These are phyloP conservation scores for Flaveria bidentis DNA, from an alignment of 129 eudicot genomes.

Conservation along the genomic window DNA sequence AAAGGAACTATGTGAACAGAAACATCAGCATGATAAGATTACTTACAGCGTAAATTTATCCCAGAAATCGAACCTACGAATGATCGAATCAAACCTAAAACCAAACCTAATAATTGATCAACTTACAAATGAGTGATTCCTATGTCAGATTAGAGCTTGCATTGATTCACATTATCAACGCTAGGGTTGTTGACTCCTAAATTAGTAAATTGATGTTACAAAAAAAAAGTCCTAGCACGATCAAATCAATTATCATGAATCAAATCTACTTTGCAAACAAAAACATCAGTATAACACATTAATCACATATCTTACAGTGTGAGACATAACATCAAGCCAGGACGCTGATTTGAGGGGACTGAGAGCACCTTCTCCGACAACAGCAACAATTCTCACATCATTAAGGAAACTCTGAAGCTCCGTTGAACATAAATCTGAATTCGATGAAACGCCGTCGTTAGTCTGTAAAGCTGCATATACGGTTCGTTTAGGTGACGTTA, in stretches of 20 bases:
- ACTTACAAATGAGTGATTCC: neutral
- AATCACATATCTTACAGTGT: constrained; percentile 57
- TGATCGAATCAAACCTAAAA: too few relatives aligned
- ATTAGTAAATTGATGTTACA: neutral
- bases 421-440: constrained; percentile 31
- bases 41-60: constrained; percentile 55
- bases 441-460: constrained; percentile 13
- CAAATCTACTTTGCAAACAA: neutral
- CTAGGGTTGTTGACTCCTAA: neutral
- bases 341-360: constrained; percentile 89
- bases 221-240: constrained; percentile 3
- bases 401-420: neutral
- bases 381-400: constrained; percentile 62
- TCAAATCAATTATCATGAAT: constrained; percentile 7
- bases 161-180: neutral
- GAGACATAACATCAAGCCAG: constrained; percentile 85
- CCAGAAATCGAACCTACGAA: neutral
- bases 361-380: constrained; percentile 74
- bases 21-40: neutral
- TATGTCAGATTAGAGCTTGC: neutral
- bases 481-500: constrained; percentile 18
- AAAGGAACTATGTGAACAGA: neutral
- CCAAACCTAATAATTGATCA: neutral
- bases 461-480: constrained; percentile 27
- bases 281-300: neutral